phyloP scores from a whole-genome alignment of 2,329 filamentous ascomycete genomes.

The Monosporascus sp. region DNA sequence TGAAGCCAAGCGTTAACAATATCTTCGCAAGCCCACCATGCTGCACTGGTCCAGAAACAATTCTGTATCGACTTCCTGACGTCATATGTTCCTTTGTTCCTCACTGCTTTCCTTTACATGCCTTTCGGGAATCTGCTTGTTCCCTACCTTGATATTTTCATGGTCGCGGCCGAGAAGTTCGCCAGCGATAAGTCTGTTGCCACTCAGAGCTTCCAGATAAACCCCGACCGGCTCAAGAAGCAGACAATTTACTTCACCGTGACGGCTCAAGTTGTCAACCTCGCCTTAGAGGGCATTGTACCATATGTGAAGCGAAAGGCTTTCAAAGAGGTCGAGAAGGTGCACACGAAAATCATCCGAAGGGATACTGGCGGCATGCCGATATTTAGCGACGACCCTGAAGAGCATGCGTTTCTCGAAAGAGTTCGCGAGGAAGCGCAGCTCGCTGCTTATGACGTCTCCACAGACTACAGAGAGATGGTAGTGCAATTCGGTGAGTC shows the following conservation, averaged over 20 bases:
- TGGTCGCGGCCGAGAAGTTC: slow-evolving; percentile 67
- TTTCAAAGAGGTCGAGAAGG: slow-evolving; percentile 73
- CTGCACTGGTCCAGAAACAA: slow-evolving; percentile 83
- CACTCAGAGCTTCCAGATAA: slow-evolving; percentile 68
- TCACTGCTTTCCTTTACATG: slow-evolving; percentile 92
- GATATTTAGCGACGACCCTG: slow-evolving; percentile 58
- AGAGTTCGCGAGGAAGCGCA: slow-evolving; percentile 80
- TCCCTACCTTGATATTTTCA: slow-evolving; percentile 81
- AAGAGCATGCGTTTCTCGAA: slow-evolving; percentile 75
- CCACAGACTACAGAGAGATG: slow-evolving; percentile 89
- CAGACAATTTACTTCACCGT: slow-evolving; percentile 97
- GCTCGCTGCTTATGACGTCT: slow-evolving; percentile 82
- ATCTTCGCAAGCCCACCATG: slow-evolving; percentile 59
- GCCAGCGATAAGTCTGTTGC: slow-evolving; percentile 69
- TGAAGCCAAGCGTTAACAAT: slow-evolving; percentile 10
- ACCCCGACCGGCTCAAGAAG: slow-evolving; percentile 75
- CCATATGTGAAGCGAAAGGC: slow-evolving; percentile 79
- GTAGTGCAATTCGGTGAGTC: slow-evolving; percentile 67
- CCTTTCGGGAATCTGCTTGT: slow-evolving; percentile 82
- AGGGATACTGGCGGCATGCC: slow-evolving; percentile 39
- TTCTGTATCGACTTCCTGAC: slow-evolving; percentile 97
- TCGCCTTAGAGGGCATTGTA: slow-evolving; percentile 77
- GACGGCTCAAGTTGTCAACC: slow-evolving; percentile 85
- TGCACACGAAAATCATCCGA: slow-evolving; percentile 56
- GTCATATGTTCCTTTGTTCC: slow-evolving; percentile 85